Percentiles rank a stretch among this genome's conserved stretches.
These are phyloP conservation scores for Fusarium cicatricum DNA, from an alignment of 2,329 filamentous ascomycete genomes.

Conservation along the genomic window DNA sequence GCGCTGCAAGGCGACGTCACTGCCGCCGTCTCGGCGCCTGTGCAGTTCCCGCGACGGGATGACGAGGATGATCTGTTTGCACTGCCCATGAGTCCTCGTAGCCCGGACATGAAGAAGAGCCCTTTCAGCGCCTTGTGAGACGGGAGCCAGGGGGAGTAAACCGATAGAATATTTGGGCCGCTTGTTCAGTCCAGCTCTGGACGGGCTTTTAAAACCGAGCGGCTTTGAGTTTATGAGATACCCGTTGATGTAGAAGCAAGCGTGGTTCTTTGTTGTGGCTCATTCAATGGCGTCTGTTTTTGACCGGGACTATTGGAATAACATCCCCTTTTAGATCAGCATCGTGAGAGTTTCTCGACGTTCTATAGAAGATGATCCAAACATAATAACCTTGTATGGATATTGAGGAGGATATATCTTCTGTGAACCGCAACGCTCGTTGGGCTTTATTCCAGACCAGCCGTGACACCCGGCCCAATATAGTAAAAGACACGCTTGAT, in stretches of 20 bases:
- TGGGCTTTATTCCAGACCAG: background rate
- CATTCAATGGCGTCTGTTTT: background rate
- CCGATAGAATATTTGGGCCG: background rate
- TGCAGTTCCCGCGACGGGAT: conserved; percentile 35
- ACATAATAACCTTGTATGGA: background rate
- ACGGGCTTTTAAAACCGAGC: background rate
- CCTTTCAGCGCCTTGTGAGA: conserved; percentile 70
- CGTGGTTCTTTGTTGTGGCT: conserved; percentile 1
- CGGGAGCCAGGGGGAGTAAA: background rate
- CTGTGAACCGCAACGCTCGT: background rate
- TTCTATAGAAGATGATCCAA: background rate
- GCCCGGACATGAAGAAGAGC: conserved; percentile 84
- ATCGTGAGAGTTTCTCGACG: background rate
- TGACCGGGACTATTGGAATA: too few relatives aligned
- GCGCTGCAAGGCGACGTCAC: conserved; percentile 39
- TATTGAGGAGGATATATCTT: background rate
- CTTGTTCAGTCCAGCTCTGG: background rate
- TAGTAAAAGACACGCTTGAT: too few relatives aligned
- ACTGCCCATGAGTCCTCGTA: conserved; percentile 84
- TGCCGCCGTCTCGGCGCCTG: conserved; percentile 24
- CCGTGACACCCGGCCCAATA: too few relatives aligned
- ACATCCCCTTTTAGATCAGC: too few relatives aligned
- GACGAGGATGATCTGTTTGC: conserved; percentile 85
- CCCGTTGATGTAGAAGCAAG: conserved; percentile 26
- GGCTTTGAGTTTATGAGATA: conserved; percentile 20